Conservation (phyloP, 352 stramenopile species). For the Phytophthora quininea region DNA sequence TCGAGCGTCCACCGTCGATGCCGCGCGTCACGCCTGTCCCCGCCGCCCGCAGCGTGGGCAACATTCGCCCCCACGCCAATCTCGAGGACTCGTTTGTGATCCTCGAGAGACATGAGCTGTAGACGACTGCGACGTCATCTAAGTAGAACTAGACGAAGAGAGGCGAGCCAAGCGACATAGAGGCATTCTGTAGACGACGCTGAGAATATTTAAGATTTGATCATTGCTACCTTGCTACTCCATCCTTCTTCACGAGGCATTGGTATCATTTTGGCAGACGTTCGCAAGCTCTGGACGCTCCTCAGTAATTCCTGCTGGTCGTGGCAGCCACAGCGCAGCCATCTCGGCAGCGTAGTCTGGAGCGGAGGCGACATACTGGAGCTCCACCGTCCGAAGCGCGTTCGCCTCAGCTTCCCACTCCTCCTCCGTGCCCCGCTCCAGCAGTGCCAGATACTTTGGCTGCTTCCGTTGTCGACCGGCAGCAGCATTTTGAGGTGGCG, state of each 20-base stretch:
- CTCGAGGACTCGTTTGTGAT: constrained; percentile 82
- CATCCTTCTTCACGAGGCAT: neutral
- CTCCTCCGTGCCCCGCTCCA: no score
- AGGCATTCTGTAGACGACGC: constrained; percentile 33
- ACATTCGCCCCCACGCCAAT: constrained; percentile 17
- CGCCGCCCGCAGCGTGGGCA: constrained; percentile 18
- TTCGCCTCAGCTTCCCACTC: no score
- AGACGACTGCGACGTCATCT: neutral
- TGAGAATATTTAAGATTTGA: constrained; percentile 39
- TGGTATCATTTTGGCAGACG: no score
- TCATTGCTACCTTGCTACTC: neutral
- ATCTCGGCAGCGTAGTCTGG: no score
- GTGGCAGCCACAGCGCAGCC: no score
- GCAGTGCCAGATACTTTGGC: no score
- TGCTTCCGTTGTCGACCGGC: no score
- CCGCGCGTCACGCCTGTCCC: constrained; percentile 19
- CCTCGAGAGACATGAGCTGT: constrained; percentile 58
- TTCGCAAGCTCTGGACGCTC: no score
- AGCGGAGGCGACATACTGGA: no score
- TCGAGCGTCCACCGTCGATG: constrained; percentile 27
- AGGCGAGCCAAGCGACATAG: constrained; percentile 11
- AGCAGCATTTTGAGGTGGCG: no score
- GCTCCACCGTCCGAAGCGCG: no score
- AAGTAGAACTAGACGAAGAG: constrained; percentile 4
- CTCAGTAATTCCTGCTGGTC: no score